A percentile compares a stretch with the other conserved stretches of the same genome.
Evolutionary conservation across 805 yeast genomes (phyloP).

Genomic region (Candida loeiensis): DNA sequence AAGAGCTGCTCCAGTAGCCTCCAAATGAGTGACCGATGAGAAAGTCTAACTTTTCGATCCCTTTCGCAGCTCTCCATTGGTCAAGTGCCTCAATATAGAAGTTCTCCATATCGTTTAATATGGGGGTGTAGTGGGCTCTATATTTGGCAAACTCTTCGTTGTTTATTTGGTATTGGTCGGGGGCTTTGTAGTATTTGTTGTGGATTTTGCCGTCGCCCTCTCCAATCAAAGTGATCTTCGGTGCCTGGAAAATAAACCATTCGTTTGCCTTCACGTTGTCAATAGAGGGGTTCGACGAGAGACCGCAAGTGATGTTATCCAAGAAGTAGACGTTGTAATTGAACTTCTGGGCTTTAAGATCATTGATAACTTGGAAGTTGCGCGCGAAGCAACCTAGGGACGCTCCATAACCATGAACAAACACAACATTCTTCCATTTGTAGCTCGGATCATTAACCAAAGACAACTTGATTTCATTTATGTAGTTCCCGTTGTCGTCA

Average conservation of each 20-base stretch:
- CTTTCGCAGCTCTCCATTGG: constrained; percentile 52
- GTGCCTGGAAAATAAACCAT: constrained; percentile 20
- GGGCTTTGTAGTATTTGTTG: constrained; percentile 39
- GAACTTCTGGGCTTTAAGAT: constrained; percentile 23
- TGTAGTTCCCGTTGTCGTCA: constrained; percentile 24
- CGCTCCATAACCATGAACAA: constrained; percentile 58
- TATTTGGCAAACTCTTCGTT: constrained; percentile 26
- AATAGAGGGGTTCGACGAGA: constrained; percentile 46
- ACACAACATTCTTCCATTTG: constrained; percentile 41
- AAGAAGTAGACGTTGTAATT: constrained; percentile 48
- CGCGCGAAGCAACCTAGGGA: constrained; percentile 55
- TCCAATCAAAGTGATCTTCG: constrained; percentile 16
- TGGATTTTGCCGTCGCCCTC: constrained; percentile 20
- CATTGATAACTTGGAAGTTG: constrained; percentile 42
- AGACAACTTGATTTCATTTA: constrained; percentile 35
- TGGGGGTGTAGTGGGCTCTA: constrained; percentile 32
- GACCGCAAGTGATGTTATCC: constrained; percentile 50
- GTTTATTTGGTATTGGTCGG: constrained; percentile 32
- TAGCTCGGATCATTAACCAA: constrained; percentile 22
- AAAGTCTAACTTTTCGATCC: constrained; percentile 52
- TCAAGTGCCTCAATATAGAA: constrained; percentile 61
- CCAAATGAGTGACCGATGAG: constrained; percentile 79
- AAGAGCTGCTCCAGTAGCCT: constrained; percentile 66
- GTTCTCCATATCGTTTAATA: constrained; percentile 46
- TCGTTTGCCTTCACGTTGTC: constrained; percentile 13